A percentile compares a stretch with the other conserved stretches of the same genome.
Evolutionary conservation across 2,329 filamentous ascomycete species (phyloP).

Genomic region (Sporothrix globosa): DNA sequence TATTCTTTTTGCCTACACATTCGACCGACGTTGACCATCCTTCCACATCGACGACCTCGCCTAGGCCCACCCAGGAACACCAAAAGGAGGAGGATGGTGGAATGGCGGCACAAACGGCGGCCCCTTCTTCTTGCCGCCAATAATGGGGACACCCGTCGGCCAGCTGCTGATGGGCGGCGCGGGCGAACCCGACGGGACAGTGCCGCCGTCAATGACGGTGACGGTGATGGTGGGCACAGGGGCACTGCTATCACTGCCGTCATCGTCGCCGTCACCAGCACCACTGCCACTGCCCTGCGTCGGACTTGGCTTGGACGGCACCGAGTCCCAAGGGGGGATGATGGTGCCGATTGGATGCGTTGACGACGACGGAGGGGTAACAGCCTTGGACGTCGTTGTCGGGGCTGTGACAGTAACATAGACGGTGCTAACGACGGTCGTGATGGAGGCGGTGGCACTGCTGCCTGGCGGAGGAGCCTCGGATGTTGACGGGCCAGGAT

Average conservation of each 20-base stretch:
- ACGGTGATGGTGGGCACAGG: conserved; percentile 9
- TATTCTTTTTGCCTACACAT: too few species aligned
- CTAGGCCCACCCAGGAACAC: background rate
- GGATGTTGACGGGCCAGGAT: too few species aligned
- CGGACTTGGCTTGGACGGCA: background rate
- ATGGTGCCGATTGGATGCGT: background rate
- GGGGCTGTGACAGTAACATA: conserved; percentile 8
- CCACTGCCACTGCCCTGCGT: background rate
- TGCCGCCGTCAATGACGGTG: conserved; percentile 21
- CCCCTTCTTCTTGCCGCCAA: conserved; percentile 12
- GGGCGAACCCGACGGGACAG: background rate
- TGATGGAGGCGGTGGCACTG: background rate
- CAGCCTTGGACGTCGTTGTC: background rate
- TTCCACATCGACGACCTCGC: background rate
- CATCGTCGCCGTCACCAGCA: background rate
- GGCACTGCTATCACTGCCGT: background rate
- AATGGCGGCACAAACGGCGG: conserved; percentile 4
- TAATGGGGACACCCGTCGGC: background rate
- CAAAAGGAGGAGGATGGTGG: conserved; percentile 1
- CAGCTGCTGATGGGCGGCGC: background rate
- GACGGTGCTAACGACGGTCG: conserved; percentile 24
- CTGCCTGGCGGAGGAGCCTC: background rate
- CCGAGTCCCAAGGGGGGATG: background rate
- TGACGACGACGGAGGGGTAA: background rate
- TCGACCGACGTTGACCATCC: too few species aligned